phyloP scores from a whole-genome alignment of 768 basidiomycete genomes.

The Kwoniella europaea region DNA sequence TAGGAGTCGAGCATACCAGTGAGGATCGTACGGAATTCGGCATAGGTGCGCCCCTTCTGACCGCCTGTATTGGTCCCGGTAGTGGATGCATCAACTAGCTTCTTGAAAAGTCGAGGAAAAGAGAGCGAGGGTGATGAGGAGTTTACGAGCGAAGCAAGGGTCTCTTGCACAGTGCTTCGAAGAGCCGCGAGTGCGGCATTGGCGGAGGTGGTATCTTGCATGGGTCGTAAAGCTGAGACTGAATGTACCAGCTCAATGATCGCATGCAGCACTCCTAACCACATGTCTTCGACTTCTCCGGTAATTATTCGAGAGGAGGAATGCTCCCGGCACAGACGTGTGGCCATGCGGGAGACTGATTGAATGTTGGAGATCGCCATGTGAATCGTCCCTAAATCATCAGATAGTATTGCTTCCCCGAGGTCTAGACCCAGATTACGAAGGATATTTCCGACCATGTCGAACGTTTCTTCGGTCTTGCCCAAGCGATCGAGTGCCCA shows the following conservation, averaged over 20 bases:
- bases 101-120: conserved; percentile 89
- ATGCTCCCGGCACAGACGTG: conserved; percentile 72
- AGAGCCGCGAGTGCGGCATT: conserved; percentile 63
- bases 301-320: conserved; percentile 37
- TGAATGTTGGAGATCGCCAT: conserved; percentile 60
- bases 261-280: conserved; percentile 82
- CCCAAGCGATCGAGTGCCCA: conserved; percentile 77
- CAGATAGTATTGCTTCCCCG: conserved; percentile 24
- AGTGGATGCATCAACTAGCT: conserved; percentile 77
- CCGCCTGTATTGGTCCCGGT: conserved; percentile 51
- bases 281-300: conserved; percentile 73
- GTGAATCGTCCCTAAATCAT: conserved; percentile 26
- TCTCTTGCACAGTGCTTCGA: conserved; percentile 78
- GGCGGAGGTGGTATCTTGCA: not conserved
- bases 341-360: conserved; percentile 67
- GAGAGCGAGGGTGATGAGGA: conserved; percentile 78
- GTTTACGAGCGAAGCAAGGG: conserved; percentile 82
- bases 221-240: conserved; percentile 58
- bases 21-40: conserved; percentile 87
- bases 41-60: conserved; percentile 63
- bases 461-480: conserved; percentile 69
- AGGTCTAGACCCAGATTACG: conserved; percentile 42
- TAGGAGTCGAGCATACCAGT: conserved; percentile 96
- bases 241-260: conserved; percentile 80
- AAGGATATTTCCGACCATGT: conserved; percentile 65